Evolutionary conservation across 1,139 yeast species (phyloP).

Genomic region (Hyphopichia buzzinii): DNA sequence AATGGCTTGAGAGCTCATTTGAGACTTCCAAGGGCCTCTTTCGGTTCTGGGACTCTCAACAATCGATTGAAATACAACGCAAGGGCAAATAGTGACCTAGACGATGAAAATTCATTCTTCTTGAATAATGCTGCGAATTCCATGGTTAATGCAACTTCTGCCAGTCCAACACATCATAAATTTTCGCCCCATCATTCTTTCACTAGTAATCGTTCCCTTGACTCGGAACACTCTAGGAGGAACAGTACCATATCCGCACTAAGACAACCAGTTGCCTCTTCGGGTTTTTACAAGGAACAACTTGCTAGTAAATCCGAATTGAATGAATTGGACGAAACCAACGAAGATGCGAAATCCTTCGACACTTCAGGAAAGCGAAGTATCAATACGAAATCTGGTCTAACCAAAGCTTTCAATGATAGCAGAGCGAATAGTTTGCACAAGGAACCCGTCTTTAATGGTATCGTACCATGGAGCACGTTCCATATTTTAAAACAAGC

Average conservation of each 20-base stretch:
- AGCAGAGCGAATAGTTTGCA: constrained; percentile 6
- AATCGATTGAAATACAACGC: not conserved
- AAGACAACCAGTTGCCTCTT: not conserved
- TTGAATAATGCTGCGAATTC: constrained; percentile 30
- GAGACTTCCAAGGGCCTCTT: not conserved
- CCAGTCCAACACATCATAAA: constrained; percentile 13
- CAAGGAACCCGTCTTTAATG: not conserved
- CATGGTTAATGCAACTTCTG: constrained; percentile 4
- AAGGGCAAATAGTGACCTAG: constrained; percentile 25
- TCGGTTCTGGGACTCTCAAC: constrained; percentile 1
- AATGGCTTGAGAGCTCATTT: not conserved
- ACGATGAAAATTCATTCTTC: constrained; percentile 38
- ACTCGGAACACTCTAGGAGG: constrained; percentile 22
- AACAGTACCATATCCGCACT: constrained; percentile 7
- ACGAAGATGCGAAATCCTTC: constrained; percentile 7
- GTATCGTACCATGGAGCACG: constrained; percentile 31
- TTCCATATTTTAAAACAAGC: constrained; percentile 38
- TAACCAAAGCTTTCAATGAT: constrained; percentile 30
- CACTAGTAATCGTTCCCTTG: constrained; percentile 9
- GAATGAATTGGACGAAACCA: constrained; percentile 12
- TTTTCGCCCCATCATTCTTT: constrained; percentile 6
- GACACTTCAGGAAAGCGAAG: constrained; percentile 6
- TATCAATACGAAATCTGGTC: constrained; percentile 19
- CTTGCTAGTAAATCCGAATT: constrained; percentile 5
- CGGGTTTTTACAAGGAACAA: constrained; percentile 1